Percentiles rank a stretch among this genome's conserved stretches.
Conservation (phyloP, 1,139 yeast genomes). For the Wickerhamomyces sp. region DNA sequence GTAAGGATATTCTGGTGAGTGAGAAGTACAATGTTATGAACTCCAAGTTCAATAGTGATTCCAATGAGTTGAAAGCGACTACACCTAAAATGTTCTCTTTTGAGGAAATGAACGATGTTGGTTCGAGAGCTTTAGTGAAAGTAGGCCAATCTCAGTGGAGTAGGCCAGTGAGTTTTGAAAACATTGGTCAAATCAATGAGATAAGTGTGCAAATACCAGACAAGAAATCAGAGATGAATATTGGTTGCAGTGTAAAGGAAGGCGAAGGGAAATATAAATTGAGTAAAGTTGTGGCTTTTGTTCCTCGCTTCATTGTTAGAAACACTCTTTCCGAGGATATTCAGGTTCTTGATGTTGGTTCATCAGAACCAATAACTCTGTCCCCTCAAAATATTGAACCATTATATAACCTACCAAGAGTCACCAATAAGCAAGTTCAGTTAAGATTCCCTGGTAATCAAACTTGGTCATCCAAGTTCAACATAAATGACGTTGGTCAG, state of each 20-base stretch:
- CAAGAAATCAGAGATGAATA: constrained; percentile 61
- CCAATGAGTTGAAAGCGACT: constrained; percentile 30
- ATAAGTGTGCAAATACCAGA: constrained; percentile 54
- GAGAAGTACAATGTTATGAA: constrained; percentile 55
- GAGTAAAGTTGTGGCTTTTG: constrained; percentile 71
- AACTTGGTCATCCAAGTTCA: constrained; percentile 88
- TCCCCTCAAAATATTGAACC: constrained; percentile 53
- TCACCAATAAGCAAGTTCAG: constrained; percentile 28
- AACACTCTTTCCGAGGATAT: constrained; percentile 58
- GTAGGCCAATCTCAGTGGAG: constrained; percentile 78
- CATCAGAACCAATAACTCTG: constrained; percentile 42
- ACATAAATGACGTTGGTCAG: constrained; percentile 79
- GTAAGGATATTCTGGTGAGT: constrained; percentile 53
- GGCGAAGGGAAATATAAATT: constrained; percentile 84
- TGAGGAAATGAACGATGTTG: constrained; percentile 50
- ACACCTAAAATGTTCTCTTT: constrained; percentile 85
- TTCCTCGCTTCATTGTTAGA: constrained; percentile 77
- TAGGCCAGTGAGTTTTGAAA: constrained; percentile 76
- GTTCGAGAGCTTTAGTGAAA: constrained; percentile 65
- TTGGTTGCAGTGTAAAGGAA: constrained; percentile 73
- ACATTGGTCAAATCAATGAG: constrained; percentile 79
- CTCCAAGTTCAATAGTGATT: constrained; percentile 27
- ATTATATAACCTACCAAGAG: constrained; percentile 54
- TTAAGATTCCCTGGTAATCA: constrained; percentile 53
- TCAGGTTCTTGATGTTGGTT: constrained; percentile 66